phyloP scores from a whole-genome alignment of 2,329 filamentous ascomycete species.

The Talaromyces piceae region DNA sequence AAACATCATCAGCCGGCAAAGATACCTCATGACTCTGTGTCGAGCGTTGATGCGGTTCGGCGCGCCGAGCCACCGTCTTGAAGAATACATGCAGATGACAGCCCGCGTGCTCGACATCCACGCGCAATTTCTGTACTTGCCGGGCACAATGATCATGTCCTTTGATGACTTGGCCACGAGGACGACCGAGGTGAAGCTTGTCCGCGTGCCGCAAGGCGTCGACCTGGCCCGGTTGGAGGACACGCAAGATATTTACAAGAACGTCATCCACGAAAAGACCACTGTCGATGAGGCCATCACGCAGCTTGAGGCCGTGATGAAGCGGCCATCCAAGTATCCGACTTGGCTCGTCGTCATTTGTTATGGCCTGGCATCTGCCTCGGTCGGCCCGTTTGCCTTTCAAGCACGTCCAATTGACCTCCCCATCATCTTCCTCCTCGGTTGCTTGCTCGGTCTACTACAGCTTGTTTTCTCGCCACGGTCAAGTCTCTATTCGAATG shows the following conservation, averaged over 20 bases:
- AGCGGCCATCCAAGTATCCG: slow-evolving; percentile 49
- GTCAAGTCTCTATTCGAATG: slow-evolving; percentile 60
- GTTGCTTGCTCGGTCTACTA: slow-evolving; percentile 64
- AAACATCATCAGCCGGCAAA: slow-evolving; percentile 68
- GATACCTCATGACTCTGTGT: slow-evolving; percentile 78
- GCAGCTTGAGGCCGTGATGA: slow-evolving; percentile 47
- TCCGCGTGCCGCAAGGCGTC: slow-evolving; percentile 36
- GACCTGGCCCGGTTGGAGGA: slow-evolving; percentile 38
- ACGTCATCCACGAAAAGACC: slow-evolving; percentile 41
- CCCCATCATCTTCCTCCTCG: slow-evolving; percentile 67
- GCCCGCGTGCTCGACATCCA: slow-evolving; percentile 83
- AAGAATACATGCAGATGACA: slow-evolving; percentile 86
- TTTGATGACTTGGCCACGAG: slow-evolving; percentile 54
- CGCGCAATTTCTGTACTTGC: slow-evolving; percentile 81
- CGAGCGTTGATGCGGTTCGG: slow-evolving; percentile 82
- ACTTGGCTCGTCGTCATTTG: slow-evolving; percentile 52
- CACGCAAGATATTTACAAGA: slow-evolving; percentile 42
- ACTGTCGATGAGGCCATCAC: slow-evolving; percentile 39
- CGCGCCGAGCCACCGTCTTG: slow-evolving; percentile 81
- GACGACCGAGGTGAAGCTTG: slow-evolving; percentile 41
- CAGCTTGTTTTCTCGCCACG: slow-evolving; percentile 67
- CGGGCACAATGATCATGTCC: slow-evolving; percentile 88
- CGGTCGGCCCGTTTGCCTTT: slow-evolving; percentile 75
- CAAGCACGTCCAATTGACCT: slow-evolving; percentile 68
- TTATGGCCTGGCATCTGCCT: slow-evolving; percentile 68